Conservation (phyloP, 169 alveolate species). For the Eimeria praecox region DNA sequence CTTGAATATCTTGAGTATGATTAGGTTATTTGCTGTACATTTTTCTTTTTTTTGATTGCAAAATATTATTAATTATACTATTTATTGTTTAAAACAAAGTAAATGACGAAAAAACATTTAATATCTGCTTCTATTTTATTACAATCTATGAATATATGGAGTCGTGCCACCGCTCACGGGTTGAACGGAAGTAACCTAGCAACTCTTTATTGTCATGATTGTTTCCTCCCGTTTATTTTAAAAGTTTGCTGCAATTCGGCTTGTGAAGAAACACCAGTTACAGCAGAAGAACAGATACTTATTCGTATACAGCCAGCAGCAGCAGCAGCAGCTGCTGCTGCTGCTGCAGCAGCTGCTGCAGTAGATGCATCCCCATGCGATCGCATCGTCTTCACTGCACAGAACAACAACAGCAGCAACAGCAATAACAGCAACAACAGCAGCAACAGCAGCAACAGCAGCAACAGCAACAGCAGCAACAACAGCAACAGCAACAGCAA, state of each 20-base stretch:
- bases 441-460: neutral
- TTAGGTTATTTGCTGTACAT: too few species aligned
- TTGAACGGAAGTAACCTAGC: neutral
- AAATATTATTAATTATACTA: too few species aligned
- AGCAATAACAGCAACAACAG: neutral
- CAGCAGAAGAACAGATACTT: constrained; percentile 1
- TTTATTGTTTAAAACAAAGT: too few species aligned
- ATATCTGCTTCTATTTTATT: too few species aligned
- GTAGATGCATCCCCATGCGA: neutral
- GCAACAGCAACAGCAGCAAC: neutral
- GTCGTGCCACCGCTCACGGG: constrained; percentile 22
- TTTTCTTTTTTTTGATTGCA: too few species aligned
- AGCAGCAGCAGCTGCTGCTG: neutral
- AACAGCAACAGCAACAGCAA: neutral
- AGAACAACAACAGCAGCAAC: neutral
- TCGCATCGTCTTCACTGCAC: neutral
- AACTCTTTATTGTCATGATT: constrained; percentile 13
- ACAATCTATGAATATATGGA: neutral
- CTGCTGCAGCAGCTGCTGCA: too few species aligned
- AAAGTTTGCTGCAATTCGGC: neutral
- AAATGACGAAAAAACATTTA: too few species aligned
- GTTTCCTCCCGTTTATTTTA: neutral
- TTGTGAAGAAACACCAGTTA: neutral
- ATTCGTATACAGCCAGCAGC: neutral
- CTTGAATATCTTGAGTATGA: too few species aligned